Evolutionary conservation across 1,284 basidiomycete genomes (phyloP).

Genomic region (Mixia osmundae): DNA sequence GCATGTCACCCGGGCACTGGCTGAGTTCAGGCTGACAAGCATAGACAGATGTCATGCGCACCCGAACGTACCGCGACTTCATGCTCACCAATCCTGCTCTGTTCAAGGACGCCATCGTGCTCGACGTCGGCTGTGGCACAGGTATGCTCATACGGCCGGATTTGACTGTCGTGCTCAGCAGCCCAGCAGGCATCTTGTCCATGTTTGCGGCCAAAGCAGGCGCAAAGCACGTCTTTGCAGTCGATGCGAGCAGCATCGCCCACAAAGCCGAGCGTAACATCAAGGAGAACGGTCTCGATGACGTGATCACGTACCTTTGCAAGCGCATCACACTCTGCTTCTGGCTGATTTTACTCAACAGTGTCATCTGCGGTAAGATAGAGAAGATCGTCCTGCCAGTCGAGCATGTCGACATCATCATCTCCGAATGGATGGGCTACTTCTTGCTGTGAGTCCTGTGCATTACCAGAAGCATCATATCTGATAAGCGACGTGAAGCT

Average conservation of each 20-base stretch:
- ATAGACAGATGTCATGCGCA: slow-evolving; percentile 53
- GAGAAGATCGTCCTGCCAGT: slow-evolving; percentile 52
- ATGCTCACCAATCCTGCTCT: slow-evolving; percentile 62
- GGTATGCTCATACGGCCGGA: slow-evolving; percentile 23
- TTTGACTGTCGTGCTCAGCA: slow-evolving; percentile 13
- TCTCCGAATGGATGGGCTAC: slow-evolving; percentile 98
- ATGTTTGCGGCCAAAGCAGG: slow-evolving; percentile 80
- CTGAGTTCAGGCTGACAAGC: not conserved
- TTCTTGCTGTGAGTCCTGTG: slow-evolving; percentile 32
- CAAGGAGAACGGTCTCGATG: slow-evolving; percentile 47
- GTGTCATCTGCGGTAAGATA: slow-evolving; percentile 91
- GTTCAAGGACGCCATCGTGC: slow-evolving; percentile 64
- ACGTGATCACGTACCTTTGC: slow-evolving; percentile 41
- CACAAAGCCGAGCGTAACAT: slow-evolving; percentile 61
- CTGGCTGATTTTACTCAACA: slow-evolving; percentile 32
- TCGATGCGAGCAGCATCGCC: slow-evolving; percentile 75
- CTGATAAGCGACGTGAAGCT: slow-evolving; percentile 29
- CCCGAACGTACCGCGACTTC: slow-evolving; percentile 76
- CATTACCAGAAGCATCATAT: slow-evolving; percentile 1
- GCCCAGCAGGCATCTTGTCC: slow-evolving; percentile 40
- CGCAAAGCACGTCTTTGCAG: slow-evolving; percentile 74
- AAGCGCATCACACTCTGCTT: not conserved
- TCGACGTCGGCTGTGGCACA: slow-evolving; percentile 88
- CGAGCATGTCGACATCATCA: slow-evolving; percentile 86
- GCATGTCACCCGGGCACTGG: not conserved